These are phyloP conservation scores for Psilocybe cyanescens DNA, from an alignment of 768 basidiomycete species.

Conservation along the genomic window DNA sequence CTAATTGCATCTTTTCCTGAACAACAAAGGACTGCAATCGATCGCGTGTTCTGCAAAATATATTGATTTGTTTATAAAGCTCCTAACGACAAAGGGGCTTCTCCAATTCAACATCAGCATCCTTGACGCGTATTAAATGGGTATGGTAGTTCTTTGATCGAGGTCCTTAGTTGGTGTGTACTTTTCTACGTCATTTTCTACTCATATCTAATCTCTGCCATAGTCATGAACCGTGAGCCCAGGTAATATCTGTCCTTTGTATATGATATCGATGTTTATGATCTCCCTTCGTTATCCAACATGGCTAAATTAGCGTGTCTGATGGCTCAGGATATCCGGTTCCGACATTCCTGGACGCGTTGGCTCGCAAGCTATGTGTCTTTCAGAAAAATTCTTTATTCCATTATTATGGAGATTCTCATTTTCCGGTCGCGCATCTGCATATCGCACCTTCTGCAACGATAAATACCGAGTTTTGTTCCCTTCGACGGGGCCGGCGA, in stretches of 20 bases:
- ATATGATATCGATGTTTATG: background rate
- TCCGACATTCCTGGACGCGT: background rate
- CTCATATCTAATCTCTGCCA: too few relatives aligned
- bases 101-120: background rate
- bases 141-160: too few relatives aligned
- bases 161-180: too few relatives aligned
- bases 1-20: slow-evolving; percentile 10
- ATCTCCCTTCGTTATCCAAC: background rate
- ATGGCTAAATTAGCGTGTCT: background rate
- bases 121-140: background rate
- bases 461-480: background rate
- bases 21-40: background rate
- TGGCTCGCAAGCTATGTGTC: background rate
- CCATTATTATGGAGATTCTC: background rate
- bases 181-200: too few relatives aligned
- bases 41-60: background rate
- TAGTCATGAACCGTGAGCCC: background rate
- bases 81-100: background rate
- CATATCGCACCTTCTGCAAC: background rate
- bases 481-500: slow-evolving; percentile 7
- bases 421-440: background rate
- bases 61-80: background rate
- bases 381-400: background rate
- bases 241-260: background rate
- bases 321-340: background rate